phyloP scores from a whole-genome alignment of 1,284 basidiomycete genomes.

The Papiliotrema nemorosa region DNA sequence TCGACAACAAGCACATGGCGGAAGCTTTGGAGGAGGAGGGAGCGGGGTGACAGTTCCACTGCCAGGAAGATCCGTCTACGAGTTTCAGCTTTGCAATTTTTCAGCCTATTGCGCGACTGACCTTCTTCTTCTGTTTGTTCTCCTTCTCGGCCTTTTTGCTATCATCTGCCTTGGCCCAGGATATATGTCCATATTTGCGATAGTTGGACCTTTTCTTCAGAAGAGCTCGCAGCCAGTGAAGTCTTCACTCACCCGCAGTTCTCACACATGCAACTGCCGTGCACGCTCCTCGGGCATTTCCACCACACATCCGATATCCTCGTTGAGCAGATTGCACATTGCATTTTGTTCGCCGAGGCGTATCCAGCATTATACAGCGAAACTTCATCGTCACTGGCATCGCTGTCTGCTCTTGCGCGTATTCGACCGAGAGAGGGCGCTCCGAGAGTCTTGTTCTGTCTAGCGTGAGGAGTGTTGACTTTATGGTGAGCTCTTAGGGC shows the following conservation, averaged over 20 bases:
- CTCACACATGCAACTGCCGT: slow-evolving; percentile 68
- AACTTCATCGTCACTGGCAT: slow-evolving; percentile 56
- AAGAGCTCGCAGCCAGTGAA: background rate
- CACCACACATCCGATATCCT: slow-evolving; percentile 74
- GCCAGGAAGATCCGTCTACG: slow-evolving; percentile 10
- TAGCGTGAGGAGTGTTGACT: slow-evolving; percentile 33
- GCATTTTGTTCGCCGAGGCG: slow-evolving; percentile 19
- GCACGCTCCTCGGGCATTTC: slow-evolving; percentile 74
- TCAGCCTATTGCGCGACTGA: background rate
- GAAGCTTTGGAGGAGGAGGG: slow-evolving; percentile 53
- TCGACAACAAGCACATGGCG: slow-evolving; percentile 71
- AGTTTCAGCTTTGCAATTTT: background rate
- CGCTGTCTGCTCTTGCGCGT: slow-evolving; percentile 28
- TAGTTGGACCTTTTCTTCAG: slow-evolving; percentile 50
- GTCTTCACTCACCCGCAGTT: slow-evolving; percentile 61
- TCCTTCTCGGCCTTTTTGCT: slow-evolving; percentile 31
- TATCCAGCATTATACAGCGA: slow-evolving; percentile 30
- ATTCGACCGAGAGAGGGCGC: slow-evolving; percentile 40
- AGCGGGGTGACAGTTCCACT: slow-evolving; percentile 40
- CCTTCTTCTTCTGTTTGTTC: slow-evolving; percentile 58
- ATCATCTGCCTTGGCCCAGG: slow-evolving; percentile 41
- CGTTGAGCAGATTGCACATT: slow-evolving; percentile 72
- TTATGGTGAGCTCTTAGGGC: slow-evolving; percentile 41
- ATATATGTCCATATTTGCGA: slow-evolving; percentile 77
- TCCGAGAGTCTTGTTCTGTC: slow-evolving; percentile 42